A percentile compares a stretch with the other conserved stretches of the same genome.
These are phyloP conservation scores for Phragmites australis DNA, from an alignment of 176 grass and related monocot genomes.

Conservation along the genomic window DNA sequence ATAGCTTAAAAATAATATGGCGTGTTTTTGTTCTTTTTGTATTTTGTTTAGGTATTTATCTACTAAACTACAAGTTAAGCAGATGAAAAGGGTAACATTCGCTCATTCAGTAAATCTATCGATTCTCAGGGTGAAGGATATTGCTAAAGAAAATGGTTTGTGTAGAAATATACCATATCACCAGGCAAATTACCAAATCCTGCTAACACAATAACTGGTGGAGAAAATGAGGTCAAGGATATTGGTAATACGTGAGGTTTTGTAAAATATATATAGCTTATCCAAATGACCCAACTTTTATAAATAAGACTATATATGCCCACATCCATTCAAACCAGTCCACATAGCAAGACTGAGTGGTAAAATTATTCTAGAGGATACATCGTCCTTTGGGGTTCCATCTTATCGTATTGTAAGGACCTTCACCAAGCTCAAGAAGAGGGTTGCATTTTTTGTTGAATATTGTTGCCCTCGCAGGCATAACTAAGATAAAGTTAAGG, in stretches of 20 bases:
- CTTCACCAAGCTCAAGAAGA: constrained; percentile 90
- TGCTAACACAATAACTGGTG: constrained; percentile 79
- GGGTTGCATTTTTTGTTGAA: constrained; percentile 93
- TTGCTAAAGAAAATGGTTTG: neutral
- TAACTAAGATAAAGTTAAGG: constrained; percentile 69
- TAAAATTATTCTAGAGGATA: constrained; percentile 63
- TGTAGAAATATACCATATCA: constrained; percentile 72
- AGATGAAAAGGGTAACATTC: constrained; percentile 3
- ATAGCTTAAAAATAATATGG: constrained; percentile 10
- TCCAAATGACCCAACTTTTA: neutral
- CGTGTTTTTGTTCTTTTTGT: neutral
- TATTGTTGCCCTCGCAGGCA: constrained; percentile 86
- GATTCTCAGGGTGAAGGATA: constrained; percentile 6
- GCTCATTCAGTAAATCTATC: constrained; percentile 1
- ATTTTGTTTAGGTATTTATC: constrained; percentile 7
- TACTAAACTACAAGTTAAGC: neutral
- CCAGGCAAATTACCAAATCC: constrained; percentile 98
- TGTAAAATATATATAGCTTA: constrained; percentile 20
- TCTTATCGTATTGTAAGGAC: constrained; percentile 93
- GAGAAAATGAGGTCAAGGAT: constrained; percentile 59
- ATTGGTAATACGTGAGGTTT: constrained; percentile 14
- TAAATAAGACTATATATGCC: constrained; percentile 3
- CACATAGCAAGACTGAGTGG: neutral
- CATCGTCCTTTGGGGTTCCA: constrained; percentile 93
- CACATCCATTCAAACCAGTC: constrained; percentile 3